phyloP scores from a whole-genome alignment of 2,329 filamentous ascomycete species.

The Botrytis elliptica region DNA sequence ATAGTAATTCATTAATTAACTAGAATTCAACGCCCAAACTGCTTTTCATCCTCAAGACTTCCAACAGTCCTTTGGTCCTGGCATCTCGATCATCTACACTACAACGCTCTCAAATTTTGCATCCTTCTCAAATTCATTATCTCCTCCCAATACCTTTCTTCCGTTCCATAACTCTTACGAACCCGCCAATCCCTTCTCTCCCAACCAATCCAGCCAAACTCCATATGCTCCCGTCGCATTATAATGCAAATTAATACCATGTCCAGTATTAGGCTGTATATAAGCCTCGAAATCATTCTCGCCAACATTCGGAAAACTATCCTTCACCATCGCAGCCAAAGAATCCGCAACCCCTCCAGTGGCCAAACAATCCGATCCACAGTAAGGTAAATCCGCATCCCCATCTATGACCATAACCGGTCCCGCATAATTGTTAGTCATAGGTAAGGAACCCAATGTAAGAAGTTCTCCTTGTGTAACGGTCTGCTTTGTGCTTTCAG shows the following conservation, averaged over 20 bases:
- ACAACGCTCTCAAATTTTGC: neutral
- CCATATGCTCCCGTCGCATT: conserved; percentile 40
- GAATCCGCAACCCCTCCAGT: conserved; percentile 39
- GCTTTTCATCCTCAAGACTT: neutral
- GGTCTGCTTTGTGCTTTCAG: neutral
- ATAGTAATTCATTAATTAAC: too few species aligned
- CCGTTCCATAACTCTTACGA: neutral
- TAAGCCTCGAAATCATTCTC: conserved; percentile 39
- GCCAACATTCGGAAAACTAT: conserved; percentile 31
- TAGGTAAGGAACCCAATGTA: neutral
- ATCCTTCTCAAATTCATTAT: neutral
- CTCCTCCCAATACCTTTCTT: neutral
- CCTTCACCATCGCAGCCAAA: conserved; percentile 39
- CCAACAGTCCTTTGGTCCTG: neutral
- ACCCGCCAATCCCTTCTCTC: neutral
- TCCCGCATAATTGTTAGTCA: conserved; percentile 9
- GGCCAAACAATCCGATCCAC: conserved; percentile 58
- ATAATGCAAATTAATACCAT: conserved; percentile 50
- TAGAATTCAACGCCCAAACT: neutral
- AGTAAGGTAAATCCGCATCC: conserved; percentile 53
- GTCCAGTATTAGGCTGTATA: conserved; percentile 52
- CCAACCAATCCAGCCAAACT: conserved; percentile 41
- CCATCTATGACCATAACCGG: conserved; percentile 61
- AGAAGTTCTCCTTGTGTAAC: neutral
- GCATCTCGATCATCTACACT: neutral